Conservation (phyloP, 352 stramenopile genomes). For the Phytophthora hybrid region DNA sequence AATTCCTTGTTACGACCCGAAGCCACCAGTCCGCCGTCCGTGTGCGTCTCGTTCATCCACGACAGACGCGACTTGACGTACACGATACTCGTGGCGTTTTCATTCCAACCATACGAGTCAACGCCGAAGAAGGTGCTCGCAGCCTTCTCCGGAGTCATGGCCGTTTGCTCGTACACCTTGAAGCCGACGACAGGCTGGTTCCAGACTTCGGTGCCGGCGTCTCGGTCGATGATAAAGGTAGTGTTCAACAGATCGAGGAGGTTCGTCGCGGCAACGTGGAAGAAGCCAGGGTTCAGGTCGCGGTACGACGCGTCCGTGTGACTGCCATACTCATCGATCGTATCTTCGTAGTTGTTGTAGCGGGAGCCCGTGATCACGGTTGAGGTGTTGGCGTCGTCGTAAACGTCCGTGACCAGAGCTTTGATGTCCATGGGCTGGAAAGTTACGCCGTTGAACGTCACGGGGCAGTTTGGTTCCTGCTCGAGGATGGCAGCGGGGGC, state of each 20-base stretch:
- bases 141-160: conserved; percentile 31
- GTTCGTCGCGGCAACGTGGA: conserved; percentile 48
- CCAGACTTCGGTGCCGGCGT: conserved; percentile 44
- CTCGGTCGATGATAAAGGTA: conserved; percentile 48
- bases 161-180: conserved; percentile 32
- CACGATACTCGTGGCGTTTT: conserved; percentile 30
- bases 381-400: conserved; percentile 22
- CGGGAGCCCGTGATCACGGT: conserved; percentile 40
- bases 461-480: conserved; percentile 39
- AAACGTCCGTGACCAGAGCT: conserved; percentile 40
- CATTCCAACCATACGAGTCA: conserved; percentile 45
- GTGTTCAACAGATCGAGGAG: conserved; percentile 41
- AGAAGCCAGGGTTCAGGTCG: conserved; percentile 49
- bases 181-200: conserved; percentile 56
- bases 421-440: conserved; percentile 55
- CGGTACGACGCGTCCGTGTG: conserved; percentile 39
- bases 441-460: conserved; percentile 41
- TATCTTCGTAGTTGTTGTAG: conserved; percentile 23
- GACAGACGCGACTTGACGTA: conserved; percentile 42
- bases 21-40: conserved; percentile 31
- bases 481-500: conserved; percentile 39
- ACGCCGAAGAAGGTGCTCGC: conserved; percentile 35
- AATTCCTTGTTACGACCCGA: conserved; percentile 16
- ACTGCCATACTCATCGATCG: conserved; percentile 45
- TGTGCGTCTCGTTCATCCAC: conserved; percentile 40